These are phyloP conservation scores for Termitomyces sp. DNA, from an alignment of 768 basidiomycete genomes.

Conservation along the genomic window DNA sequence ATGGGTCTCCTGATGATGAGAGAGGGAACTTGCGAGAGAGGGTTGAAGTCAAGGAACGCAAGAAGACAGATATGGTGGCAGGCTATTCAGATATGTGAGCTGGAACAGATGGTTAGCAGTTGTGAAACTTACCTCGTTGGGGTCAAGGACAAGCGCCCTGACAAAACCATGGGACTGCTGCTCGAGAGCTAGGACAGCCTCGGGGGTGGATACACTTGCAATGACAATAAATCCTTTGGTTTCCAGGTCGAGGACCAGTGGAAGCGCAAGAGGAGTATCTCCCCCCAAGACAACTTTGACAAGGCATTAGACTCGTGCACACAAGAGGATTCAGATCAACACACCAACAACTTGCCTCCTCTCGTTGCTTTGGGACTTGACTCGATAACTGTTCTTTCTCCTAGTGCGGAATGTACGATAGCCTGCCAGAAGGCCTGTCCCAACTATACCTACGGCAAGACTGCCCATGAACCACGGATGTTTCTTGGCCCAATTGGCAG, in stretches of 20 bases:
- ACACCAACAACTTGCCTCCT: slow-evolving; percentile 68
- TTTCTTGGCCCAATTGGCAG: slow-evolving; percentile 44
- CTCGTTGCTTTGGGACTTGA: slow-evolving; percentile 44
- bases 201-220: slow-evolving; percentile 65
- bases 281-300: slow-evolving; percentile 41
- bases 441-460: slow-evolving; percentile 50
- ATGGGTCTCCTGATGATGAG: slow-evolving; percentile 75
- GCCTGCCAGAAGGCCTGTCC: slow-evolving; percentile 55
- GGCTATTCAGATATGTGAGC: slow-evolving; percentile 36
- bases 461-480: slow-evolving; percentile 61
- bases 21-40: slow-evolving; percentile 81
- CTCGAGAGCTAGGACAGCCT: slow-evolving; percentile 63
- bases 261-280: slow-evolving; percentile 65
- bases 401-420: slow-evolving; percentile 36
- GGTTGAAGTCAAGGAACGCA: slow-evolving; percentile 75
- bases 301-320: not conserved
- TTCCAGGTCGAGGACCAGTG: slow-evolving; percentile 70
- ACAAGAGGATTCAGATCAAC: slow-evolving; percentile 18
- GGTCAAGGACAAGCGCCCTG: slow-evolving; percentile 76
- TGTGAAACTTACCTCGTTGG: slow-evolving; percentile 51
- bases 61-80: slow-evolving; percentile 64
- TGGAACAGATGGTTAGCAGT: not conserved
- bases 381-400: slow-evolving; percentile 31
- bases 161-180: slow-evolving; percentile 66
- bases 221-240: slow-evolving; percentile 80